Evolutionary conservation across 1,284 basidiomycete genomes (phyloP).

Genomic region (Grifola frondosa): DNA sequence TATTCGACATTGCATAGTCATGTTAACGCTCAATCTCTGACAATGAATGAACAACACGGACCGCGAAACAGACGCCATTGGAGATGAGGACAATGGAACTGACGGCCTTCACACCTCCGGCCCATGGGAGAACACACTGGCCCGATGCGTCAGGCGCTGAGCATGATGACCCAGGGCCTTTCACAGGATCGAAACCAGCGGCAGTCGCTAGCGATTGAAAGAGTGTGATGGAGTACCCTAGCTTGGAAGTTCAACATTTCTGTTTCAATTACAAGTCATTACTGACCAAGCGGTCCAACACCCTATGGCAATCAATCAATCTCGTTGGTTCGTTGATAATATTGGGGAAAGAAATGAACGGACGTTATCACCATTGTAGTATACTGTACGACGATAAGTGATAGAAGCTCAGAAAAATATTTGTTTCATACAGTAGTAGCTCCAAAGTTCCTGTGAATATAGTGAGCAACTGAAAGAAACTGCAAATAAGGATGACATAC

Average conservation of each 20-base stretch:
- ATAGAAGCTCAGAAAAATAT: conserved; percentile 11
- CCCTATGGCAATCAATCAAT: conserved; percentile 39
- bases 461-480: not conserved
- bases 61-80: conserved; percentile 76
- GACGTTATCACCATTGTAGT: conserved; percentile 73
- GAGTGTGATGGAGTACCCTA: conserved; percentile 69
- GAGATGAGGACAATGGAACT: conserved; percentile 74
- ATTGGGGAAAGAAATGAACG: conserved; percentile 12
- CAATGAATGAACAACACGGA: conserved; percentile 42
- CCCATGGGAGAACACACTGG: conserved; percentile 75
- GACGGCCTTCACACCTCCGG: conserved; percentile 64
- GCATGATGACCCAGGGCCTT: conserved; percentile 68
- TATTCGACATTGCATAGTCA: too few species aligned
- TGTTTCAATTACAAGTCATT: not conserved
- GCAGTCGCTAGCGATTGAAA: conserved; percentile 70
- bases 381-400: conserved; percentile 41
- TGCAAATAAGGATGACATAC: conserved; percentile 14
- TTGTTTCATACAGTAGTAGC: conserved; percentile 69
- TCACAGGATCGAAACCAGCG: conserved; percentile 67
- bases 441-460: conserved; percentile 58
- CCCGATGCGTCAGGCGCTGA: conserved; percentile 52
- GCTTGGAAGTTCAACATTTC: conserved; percentile 20
- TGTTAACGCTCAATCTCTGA: too few species aligned
- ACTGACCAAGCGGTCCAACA: conserved; percentile 53
- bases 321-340: conserved; percentile 2